Conservation (phyloP, 2,329 filamentous ascomycete genomes). For the Simplicillium aogashimaense region DNA sequence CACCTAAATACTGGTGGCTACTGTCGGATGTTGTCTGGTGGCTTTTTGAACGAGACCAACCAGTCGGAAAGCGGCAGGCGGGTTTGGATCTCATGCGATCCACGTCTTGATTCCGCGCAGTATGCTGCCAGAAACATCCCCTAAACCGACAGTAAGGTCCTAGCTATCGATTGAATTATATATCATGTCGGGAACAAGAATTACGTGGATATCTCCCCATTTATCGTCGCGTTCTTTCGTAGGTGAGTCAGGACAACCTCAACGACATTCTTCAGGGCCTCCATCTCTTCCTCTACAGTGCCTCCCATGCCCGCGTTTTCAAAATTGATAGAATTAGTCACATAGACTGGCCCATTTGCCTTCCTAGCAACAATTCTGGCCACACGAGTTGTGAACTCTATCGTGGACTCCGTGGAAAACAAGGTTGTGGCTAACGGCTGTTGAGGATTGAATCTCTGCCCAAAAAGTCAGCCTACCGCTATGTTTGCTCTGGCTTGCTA, state of each 20-base stretch:
- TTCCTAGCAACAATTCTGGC: slow-evolving; percentile 75
- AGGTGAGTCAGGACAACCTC: slow-evolving; percentile 44
- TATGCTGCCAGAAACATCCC: too few relatives aligned
- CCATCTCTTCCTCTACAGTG: slow-evolving; percentile 88
- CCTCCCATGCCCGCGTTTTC: slow-evolving; percentile 64
- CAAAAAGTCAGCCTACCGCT: slow-evolving; percentile 5
- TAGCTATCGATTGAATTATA: too few relatives aligned
- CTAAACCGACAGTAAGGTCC: too few relatives aligned
- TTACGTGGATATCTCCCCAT: not conserved
- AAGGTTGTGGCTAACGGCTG: slow-evolving; percentile 70
- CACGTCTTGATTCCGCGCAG: too few relatives aligned
- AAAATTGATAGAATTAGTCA: slow-evolving; percentile 79
- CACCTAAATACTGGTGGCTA: too few relatives aligned
- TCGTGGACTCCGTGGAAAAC: slow-evolving; percentile 62
- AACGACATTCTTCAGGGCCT: slow-evolving; percentile 67
- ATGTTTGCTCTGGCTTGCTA: not conserved
- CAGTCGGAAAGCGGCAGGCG: too few relatives aligned
- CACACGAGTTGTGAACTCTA: slow-evolving; percentile 80
- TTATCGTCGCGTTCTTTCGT: slow-evolving; percentile 7
- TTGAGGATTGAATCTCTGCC: slow-evolving; percentile 39
- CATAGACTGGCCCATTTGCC: slow-evolving; percentile 69
- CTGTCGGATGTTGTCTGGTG: too few relatives aligned
- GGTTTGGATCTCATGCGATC: too few relatives aligned
- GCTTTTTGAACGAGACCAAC: too few relatives aligned
- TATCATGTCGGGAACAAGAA: too few relatives aligned